phyloP scores from a whole-genome alignment of 2,329 filamentous ascomycete species.

The Diaporthe batatas region DNA sequence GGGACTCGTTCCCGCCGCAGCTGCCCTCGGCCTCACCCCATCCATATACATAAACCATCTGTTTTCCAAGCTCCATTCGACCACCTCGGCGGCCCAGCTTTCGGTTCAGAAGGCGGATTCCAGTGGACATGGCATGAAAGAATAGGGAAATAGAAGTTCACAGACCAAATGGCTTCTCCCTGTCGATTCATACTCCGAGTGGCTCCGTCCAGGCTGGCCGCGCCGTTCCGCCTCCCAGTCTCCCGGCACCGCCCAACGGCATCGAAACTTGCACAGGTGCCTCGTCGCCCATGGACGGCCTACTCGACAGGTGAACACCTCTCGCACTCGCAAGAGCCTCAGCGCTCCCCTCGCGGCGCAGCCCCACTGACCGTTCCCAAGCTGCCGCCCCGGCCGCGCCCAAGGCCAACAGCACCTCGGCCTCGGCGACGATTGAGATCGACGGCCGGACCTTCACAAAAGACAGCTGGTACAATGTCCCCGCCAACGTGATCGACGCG shows the following conservation, averaged over 20 bases:
- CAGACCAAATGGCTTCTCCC: slow-evolving; percentile 40
- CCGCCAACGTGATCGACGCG: slow-evolving; percentile 79
- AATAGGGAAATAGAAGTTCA: background rate
- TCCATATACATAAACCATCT: no score
- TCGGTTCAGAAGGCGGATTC: background rate
- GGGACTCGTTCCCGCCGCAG: slow-evolving; percentile 7
- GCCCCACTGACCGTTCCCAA: slow-evolving; percentile 44
- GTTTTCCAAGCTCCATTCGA: slow-evolving; percentile 6
- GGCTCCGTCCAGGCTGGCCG: slow-evolving; percentile 33
- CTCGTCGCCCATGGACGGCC: slow-evolving; percentile 27
- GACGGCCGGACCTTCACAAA: slow-evolving; percentile 74
- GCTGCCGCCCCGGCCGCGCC: slow-evolving; percentile 38
- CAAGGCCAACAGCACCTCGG: slow-evolving; percentile 43
- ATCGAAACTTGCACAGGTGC: background rate
- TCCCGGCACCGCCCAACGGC: slow-evolving; percentile 22
- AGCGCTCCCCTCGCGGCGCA: slow-evolving; percentile 23
- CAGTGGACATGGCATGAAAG: slow-evolving; percentile 38
- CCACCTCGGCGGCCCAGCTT: slow-evolving; percentile 13
- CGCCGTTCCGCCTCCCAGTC: slow-evolving; percentile 3
- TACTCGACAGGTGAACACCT: slow-evolving; percentile 42
- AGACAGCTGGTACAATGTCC: slow-evolving; percentile 89
- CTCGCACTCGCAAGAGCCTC: slow-evolving; percentile 15
- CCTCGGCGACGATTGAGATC: slow-evolving; percentile 63
- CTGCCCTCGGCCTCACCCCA: no score
- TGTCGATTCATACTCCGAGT: slow-evolving; percentile 31